Base-by-base conservation (phyloP, 2,329 filamentous ascomycete genomes). In the Coccinonectria pachysandricola region DNA sequence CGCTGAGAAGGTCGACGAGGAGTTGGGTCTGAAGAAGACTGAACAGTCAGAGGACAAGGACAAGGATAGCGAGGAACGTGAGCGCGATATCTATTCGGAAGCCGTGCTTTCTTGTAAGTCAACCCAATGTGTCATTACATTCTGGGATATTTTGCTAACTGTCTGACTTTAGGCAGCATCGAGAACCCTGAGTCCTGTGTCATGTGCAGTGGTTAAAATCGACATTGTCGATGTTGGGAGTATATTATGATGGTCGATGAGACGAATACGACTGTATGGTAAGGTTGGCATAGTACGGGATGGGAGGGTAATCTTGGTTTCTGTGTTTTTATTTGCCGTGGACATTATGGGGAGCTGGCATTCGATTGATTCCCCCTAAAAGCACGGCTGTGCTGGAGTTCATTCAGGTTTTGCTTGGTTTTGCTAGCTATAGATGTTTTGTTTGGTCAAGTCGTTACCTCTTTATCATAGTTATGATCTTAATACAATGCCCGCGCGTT, bases 41-140 rank as follows among this genome's bases (percentile, higher is more conserved):
- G 44, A 51, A 12, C 79, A 88, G 56, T 69, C 72, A 3, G 85
- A 93, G 51, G 86, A 92, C 45, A 68, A 68, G 23, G 71, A 79
- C 31, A 68, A 73, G 13, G 73, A 79, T 37, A 85, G 70, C 48
- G 72, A 78, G 39, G 76, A 79, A 41, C 73, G 82, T 8, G 87
- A 95, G 56, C 75, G 74, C 26, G 88, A 98, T 53, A 98, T 98
- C 45, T 98, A 94, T 58, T 88, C 88, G 1, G 83, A 96, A 44
- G 84, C 87, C 32, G 87, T 83, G 10, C 65, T 98, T 53, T 75
- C 78, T 46, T 98, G 91, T 79, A 65, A 76, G 75, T 68, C 28
- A 24, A 13, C 5, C 9, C 5, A n/a, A 8, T 8, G 5, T 8
- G 15, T 9, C 9, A 15, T 7, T 11, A 4, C 7, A 14, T 10